phyloP scores from a whole-genome alignment of 2,329 filamentous ascomycete species.

The Fusarium mundagurra region DNA sequence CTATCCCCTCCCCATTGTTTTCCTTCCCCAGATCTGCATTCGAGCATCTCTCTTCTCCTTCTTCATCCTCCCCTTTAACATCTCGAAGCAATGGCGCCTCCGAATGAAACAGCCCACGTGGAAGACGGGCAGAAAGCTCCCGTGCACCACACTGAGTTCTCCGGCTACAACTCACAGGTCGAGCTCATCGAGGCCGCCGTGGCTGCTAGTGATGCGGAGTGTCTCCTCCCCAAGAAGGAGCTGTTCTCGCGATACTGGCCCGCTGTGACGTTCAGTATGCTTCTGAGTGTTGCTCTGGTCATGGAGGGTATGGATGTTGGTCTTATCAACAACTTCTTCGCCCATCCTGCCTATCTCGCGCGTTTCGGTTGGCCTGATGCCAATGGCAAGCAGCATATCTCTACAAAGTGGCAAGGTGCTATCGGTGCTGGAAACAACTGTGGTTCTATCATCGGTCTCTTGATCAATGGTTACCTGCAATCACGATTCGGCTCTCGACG shows the following conservation, averaged over 20 bases:
- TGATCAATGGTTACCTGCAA: conserved; percentile 59
- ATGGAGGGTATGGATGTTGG: conserved; percentile 55
- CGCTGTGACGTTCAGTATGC: conserved; percentile 42
- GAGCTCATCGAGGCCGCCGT: conserved; percentile 49
- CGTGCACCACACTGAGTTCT: conserved; percentile 40
- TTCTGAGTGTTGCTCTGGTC: conserved; percentile 48
- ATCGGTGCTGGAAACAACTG: conserved; percentile 58
- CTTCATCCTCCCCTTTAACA: neutral
- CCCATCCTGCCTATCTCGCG: conserved; percentile 56
- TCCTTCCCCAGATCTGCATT: conserved; percentile 22
- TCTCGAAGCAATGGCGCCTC: conserved; percentile 17
- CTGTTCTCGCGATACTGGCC: conserved; percentile 46
- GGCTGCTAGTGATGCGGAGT: conserved; percentile 44
- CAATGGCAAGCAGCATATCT: conserved; percentile 53
- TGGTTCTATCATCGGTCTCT: conserved; percentile 61
- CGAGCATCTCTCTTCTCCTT: conserved; percentile 14
- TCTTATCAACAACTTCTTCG: conserved; percentile 55
- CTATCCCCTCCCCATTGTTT: neutral
- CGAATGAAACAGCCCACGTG: conserved; percentile 15
- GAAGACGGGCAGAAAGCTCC: conserved; percentile 24
- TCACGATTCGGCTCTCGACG: conserved; percentile 58
- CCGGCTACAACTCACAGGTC: conserved; percentile 35
- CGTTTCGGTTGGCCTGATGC: conserved; percentile 48
- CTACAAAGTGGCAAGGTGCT: conserved; percentile 58
- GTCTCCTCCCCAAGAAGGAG: conserved; percentile 44